Conservation (phyloP, 202 grass and related monocot genomes). For the Eragrostis tef region DNA sequence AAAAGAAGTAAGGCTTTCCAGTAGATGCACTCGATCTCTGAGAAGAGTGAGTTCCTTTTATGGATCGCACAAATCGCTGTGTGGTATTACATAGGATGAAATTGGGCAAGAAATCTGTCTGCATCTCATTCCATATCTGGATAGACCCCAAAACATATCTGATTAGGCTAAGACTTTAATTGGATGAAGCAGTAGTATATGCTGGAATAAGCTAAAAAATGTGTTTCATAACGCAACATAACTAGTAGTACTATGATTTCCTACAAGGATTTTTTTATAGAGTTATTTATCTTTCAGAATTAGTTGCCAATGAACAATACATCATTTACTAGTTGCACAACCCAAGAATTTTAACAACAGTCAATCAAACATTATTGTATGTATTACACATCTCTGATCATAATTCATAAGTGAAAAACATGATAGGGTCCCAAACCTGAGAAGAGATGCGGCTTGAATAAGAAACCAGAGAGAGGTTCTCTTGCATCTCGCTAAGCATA, state of each 20-base stretch:
- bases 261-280: no score
- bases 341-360: not conserved
- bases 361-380: conserved; percentile 12
- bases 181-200: conserved; percentile 11
- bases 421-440: conserved; percentile 65
- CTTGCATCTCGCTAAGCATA: conserved; percentile 96
- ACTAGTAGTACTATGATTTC: conserved; percentile 25
- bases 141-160: conserved; percentile 36
- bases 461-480: conserved; percentile 96
- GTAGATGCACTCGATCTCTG: conserved; percentile 69
- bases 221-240: conserved; percentile 11
- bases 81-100: conserved; percentile 97
- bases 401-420: conserved; percentile 43
- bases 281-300: conserved; percentile 22
- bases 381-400: conserved; percentile 19
- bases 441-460: conserved; percentile 92
- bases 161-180: conserved; percentile 44
- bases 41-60: conserved; percentile 65
- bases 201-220: conserved; percentile 47
- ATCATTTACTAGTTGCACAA: conserved; percentile 31
- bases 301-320: conserved; percentile 29
- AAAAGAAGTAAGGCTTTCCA: conserved; percentile 82
- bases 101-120: conserved; percentile 96
- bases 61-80: conserved; percentile 88
- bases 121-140: conserved; percentile 98